Evolutionary conservation across 2,329 filamentous ascomycete species (phyloP).

Genomic region (Stachybotrys elegans): DNA sequence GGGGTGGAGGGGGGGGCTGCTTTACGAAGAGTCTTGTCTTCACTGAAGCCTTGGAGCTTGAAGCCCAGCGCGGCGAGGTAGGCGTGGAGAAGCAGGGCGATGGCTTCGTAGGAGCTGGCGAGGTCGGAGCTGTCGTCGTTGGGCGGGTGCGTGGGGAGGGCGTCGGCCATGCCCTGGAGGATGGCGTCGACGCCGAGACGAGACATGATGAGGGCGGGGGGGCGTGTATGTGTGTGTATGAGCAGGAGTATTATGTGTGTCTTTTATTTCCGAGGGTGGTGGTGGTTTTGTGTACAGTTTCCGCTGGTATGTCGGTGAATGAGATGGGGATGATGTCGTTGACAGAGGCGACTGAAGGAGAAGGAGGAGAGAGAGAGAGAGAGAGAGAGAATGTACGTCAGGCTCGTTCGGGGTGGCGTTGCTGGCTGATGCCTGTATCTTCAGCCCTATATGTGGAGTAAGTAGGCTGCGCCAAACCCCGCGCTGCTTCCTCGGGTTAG

Average conservation of each 20-base stretch:
- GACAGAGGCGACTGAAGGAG: background rate
- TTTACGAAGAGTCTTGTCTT: slow-evolving; percentile 70
- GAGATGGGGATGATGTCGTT: background rate
- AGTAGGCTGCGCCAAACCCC: background rate
- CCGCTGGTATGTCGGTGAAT: background rate
- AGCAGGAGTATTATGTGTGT: slow-evolving; percentile 2
- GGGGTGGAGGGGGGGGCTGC: background rate
- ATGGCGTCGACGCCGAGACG: slow-evolving; percentile 31
- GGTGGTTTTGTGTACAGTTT: too few relatives aligned
- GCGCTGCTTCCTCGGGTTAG: too few relatives aligned
- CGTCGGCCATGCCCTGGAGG: slow-evolving; percentile 53
- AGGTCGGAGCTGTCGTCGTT: slow-evolving; percentile 56
- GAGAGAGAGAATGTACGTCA: slow-evolving; percentile 1
- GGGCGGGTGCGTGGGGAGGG: slow-evolving; percentile 48
- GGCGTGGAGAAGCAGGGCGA: slow-evolving; percentile 79
- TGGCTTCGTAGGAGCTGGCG: slow-evolving; percentile 70
- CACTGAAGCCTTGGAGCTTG: slow-evolving; percentile 73
- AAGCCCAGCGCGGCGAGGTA: slow-evolving; percentile 79
- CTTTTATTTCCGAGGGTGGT: background rate
- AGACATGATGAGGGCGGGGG: slow-evolving; percentile 13
- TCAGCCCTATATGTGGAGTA: slow-evolving; percentile 6
- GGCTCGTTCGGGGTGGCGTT: background rate
- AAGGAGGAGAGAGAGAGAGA: background rate
- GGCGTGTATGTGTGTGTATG: background rate
- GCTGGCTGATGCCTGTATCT: background rate